Evolutionary conservation across 371 early-diverging fungal species (phyloP).

Genomic region (Fennellomyces sp.): DNA sequence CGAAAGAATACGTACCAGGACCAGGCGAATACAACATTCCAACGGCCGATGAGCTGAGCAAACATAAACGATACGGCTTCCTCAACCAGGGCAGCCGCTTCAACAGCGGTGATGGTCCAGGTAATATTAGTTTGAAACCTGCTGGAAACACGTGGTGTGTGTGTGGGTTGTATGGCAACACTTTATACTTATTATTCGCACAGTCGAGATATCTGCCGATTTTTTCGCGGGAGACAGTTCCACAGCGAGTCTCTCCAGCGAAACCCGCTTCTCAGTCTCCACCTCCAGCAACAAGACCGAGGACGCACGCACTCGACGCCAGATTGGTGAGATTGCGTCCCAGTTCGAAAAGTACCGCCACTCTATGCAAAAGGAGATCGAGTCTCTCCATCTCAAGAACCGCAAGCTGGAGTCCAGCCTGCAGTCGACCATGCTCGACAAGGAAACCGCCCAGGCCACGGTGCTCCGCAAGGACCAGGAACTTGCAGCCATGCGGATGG

Average conservation of each 20-base stretch:
- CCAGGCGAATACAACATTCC: conserved; percentile 45
- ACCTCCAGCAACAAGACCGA: conserved; percentile 30
- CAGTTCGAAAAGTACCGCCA: conserved; percentile 33
- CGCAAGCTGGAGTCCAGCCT: conserved; percentile 31
- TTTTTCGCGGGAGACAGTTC: conserved; percentile 19
- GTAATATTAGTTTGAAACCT: neutral
- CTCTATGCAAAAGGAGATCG: conserved; percentile 43
- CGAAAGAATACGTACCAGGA: conserved; percentile 44
- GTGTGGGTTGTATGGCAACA: neutral
- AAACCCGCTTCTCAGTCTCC: conserved; percentile 22
- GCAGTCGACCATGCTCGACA: conserved; percentile 26
- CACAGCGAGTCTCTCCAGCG: conserved; percentile 20
- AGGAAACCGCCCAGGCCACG: conserved; percentile 17
- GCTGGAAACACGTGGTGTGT: neutral
- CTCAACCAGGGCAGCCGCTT: conserved; percentile 34
- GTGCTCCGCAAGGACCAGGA: conserved; percentile 32
- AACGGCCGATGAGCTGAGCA: conserved; percentile 21
- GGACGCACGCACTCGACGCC: conserved; percentile 22
- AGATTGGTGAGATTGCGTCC: conserved; percentile 17
- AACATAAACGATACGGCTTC: conserved; percentile 34
- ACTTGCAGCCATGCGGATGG: conserved; percentile 34
- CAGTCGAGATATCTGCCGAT: conserved; percentile 10
- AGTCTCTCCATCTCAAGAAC: conserved; percentile 30
- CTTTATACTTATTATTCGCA: neutral
- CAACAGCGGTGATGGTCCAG: conserved; percentile 16